Conservation (phyloP, 2,329 filamentous ascomycete species). For the Fusarium nodosum region DNA sequence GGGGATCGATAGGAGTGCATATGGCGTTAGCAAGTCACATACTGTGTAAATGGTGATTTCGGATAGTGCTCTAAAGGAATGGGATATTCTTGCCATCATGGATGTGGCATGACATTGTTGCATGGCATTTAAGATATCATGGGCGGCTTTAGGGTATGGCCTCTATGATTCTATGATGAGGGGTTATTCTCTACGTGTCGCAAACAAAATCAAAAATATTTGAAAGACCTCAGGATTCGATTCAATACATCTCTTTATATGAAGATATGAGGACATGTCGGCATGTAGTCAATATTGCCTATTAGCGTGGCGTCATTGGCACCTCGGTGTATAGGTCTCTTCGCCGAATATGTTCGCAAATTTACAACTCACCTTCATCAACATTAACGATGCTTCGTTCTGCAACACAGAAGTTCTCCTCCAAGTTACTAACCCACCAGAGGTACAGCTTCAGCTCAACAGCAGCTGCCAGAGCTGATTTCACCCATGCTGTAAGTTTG, state of each 20-base stretch:
- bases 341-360: constrained; percentile 14
- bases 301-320: constrained; percentile 15
- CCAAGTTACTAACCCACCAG: constrained; percentile 17
- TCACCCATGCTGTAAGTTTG: constrained; percentile 61
- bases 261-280: background rate
- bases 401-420: constrained; percentile 3
- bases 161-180: constrained; percentile 1
- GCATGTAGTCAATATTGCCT: background rate
- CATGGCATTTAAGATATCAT: background rate
- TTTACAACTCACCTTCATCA: constrained; percentile 16
- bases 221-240: background rate
- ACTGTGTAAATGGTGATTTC: constrained; percentile 7
- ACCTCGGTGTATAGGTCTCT: constrained; percentile 13
- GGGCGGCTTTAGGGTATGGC: background rate
- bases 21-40: constrained; percentile 27
- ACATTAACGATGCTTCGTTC: constrained; percentile 35
- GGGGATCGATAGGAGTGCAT: constrained; percentile 9
- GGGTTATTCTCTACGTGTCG: background rate
- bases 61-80: background rate
- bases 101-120: background rate
- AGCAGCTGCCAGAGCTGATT: constrained; percentile 55
- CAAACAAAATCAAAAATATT: background rate
- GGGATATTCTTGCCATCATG: background rate
- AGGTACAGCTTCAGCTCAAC: constrained; percentile 55
- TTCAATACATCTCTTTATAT: accelerated